Conservation (phyloP, 768 basidiomycete genomes). For the Lactifluus echinatus region DNA sequence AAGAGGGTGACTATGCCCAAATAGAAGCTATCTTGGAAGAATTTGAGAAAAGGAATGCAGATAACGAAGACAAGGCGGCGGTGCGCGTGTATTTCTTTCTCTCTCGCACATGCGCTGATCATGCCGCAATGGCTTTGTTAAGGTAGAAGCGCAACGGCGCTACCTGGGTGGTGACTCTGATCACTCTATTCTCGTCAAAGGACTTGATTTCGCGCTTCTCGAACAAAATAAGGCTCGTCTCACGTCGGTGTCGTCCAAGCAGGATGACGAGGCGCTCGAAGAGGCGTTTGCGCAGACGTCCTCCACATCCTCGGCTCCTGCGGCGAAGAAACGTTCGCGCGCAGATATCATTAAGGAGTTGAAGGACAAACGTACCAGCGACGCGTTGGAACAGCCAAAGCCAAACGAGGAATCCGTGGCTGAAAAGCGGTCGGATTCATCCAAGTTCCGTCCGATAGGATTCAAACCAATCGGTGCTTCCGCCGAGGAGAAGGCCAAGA, state of each 20-base stretch:
- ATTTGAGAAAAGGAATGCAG: slow-evolving; percentile 60
- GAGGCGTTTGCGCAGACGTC: slow-evolving; percentile 51
- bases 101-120: background rate
- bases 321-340: slow-evolving; percentile 64
- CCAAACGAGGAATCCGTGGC: slow-evolving; percentile 27
- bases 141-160: slow-evolving; percentile 67
- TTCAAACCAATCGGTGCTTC: slow-evolving; percentile 52
- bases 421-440: slow-evolving; percentile 27
- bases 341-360: slow-evolving; percentile 67
- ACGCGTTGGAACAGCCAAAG: slow-evolving; percentile 14
- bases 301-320: slow-evolving; percentile 21
- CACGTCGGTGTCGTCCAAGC: slow-evolving; percentile 35
- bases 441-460: slow-evolving; percentile 46
- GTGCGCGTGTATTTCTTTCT: slow-evolving; percentile 33
- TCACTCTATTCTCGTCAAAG: slow-evolving; percentile 83
- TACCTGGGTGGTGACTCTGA: slow-evolving; percentile 81
- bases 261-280: slow-evolving; percentile 79
- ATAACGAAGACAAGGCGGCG: slow-evolving; percentile 47
- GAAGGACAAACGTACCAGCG: slow-evolving; percentile 46
- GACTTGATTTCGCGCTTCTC: slow-evolving; percentile 79
- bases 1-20: slow-evolving; percentile 65
- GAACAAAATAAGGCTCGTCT: slow-evolving; percentile 73
- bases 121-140: background rate
- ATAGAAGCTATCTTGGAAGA: slow-evolving; percentile 77
- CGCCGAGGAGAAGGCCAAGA: slow-evolving; percentile 34